Percentiles rank a stretch among this genome's conserved stretches.
Evolutionary conservation across 306 rosid genomes (phyloP).

Genomic region (Pterocarpus macrocarpus): DNA sequence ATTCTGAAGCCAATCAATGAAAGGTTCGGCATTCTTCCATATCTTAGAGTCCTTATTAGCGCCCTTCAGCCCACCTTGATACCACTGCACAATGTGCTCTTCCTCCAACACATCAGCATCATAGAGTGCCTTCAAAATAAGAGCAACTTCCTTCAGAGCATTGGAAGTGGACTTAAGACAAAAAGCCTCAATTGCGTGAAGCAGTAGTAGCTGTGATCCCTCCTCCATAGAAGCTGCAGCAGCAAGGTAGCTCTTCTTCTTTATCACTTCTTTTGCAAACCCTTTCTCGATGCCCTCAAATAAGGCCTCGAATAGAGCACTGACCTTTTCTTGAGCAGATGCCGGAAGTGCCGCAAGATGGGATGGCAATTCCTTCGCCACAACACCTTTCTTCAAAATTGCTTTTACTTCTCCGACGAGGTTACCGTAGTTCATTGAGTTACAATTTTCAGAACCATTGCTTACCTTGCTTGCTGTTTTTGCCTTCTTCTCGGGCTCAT

Average conservation of each 20-base stretch:
- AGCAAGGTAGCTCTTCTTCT: constrained; percentile 49
- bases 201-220: constrained; percentile 48
- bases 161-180: constrained; percentile 39
- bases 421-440: neutral
- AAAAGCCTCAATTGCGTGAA: constrained; percentile 48
- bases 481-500: constrained; percentile 44
- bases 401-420: constrained; percentile 45
- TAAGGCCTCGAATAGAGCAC: constrained; percentile 47
- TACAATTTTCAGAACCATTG: constrained; percentile 40
- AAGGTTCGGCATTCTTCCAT: constrained; percentile 55
- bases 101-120: constrained; percentile 58
- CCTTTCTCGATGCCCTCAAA: constrained; percentile 53
- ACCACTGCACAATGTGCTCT: constrained; percentile 52
- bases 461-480: constrained; percentile 13
- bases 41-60: constrained; percentile 50
- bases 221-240: constrained; percentile 46
- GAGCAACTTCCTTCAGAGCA: constrained; percentile 52
- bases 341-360: constrained; percentile 40
- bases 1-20: constrained; percentile 56
- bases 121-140: constrained; percentile 54
- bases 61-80: constrained; percentile 46
- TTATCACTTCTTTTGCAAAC: constrained; percentile 47
- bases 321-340: constrained; percentile 49
- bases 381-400: constrained; percentile 43
- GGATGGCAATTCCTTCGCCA: constrained; percentile 41